Evolutionary conservation across 352 stramenopile species (phyloP), one percentile per base, ranked within the genome.

Genomic region (Pythium utonaiense): DNA sequence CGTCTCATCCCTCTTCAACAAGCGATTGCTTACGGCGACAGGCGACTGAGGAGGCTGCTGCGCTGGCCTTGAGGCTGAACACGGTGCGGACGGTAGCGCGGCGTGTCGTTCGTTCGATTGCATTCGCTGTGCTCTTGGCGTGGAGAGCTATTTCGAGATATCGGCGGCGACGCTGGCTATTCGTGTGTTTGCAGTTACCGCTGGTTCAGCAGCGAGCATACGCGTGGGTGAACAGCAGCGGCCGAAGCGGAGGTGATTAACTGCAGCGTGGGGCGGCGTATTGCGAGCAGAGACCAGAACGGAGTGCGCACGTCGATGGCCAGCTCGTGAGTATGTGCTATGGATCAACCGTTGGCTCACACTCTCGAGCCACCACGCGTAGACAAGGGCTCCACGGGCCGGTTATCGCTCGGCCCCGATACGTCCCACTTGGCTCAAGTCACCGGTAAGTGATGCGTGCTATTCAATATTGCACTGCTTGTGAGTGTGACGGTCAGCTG

Each of bases 321-420:
- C 24, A 38, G 59, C 33, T 17, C 22, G 52, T 60, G 51, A 66
- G 50, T 21, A 66, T 66, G 59, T 57, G 51, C 50, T 47, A 57
- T 60, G 51, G 41, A 66, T 27, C 30, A 33, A 50, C 45, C 31
- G 50, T n/a, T 34, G 33, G 16, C n/a, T 22, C 14, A 7, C 10
- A 34, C 8, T 21, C 21, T 14, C 10, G 13, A 41, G 34, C 38
- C 30, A 31, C 28, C 24, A 13, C 22, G 14, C 2, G 6, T 48
- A 9, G 10, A 51, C 27, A 12, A 53, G 38, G 10, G 47, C 27
- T 36, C n/a, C 10, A 4, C 28, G n/a, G 14, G 22, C 12, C 27
- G 10, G 21, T 16, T n/a, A 8, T 31, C 38, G 0, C 38, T 38
- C 8, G 58, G 51, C 14, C 58, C 58, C 1, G 40, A 59, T 25